Conservation (phyloP, 306 rosid species). For the Ammopiptanthus mongolicus region DNA sequence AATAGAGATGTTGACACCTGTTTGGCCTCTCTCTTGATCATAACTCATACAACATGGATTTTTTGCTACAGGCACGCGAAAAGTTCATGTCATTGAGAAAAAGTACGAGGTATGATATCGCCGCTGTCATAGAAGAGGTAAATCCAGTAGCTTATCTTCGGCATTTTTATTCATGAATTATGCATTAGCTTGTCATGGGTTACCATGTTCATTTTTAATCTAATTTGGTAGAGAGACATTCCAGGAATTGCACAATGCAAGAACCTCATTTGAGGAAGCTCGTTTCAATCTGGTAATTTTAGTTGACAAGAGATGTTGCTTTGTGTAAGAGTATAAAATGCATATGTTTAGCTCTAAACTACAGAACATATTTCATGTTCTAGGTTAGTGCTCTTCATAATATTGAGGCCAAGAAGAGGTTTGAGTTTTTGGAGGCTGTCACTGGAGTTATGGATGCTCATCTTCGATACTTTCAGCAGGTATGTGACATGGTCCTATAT, state of each 20-base stretch:
- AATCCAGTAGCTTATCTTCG: background rate
- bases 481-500: slow-evolving; percentile 13
- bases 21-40: slow-evolving; percentile 3
- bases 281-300: slow-evolving; percentile 78
- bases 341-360: slow-evolving; percentile 11
- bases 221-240: slow-evolving; percentile 71
- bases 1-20: background rate
- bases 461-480: slow-evolving; percentile 81
- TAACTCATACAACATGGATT: slow-evolving; percentile 23
- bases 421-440: slow-evolving; percentile 78
- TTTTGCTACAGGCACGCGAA: slow-evolving; percentile 66
- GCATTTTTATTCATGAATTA: slow-evolving; percentile 5
- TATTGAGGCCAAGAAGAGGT: slow-evolving; percentile 70
- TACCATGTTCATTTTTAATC: slow-evolving; percentile 46
- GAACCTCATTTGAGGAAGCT: slow-evolving; percentile 65
- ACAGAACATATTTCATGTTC: slow-evolving; percentile 7
- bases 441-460: slow-evolving; percentile 83
- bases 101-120: slow-evolving; percentile 62
- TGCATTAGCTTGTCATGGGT: slow-evolving; percentile 36
- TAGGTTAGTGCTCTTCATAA: slow-evolving; percentile 69
- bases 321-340: slow-evolving; percentile 7
- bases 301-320: slow-evolving; percentile 16
- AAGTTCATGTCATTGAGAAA: slow-evolving; percentile 69
- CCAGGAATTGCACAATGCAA: slow-evolving; percentile 75
- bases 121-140: slow-evolving; percentile 66